A percentile compares a stretch with the other conserved stretches of the same genome.
Conservation (phyloP, 2,329 filamentous ascomycete genomes). For the Amauroascus niger region DNA sequence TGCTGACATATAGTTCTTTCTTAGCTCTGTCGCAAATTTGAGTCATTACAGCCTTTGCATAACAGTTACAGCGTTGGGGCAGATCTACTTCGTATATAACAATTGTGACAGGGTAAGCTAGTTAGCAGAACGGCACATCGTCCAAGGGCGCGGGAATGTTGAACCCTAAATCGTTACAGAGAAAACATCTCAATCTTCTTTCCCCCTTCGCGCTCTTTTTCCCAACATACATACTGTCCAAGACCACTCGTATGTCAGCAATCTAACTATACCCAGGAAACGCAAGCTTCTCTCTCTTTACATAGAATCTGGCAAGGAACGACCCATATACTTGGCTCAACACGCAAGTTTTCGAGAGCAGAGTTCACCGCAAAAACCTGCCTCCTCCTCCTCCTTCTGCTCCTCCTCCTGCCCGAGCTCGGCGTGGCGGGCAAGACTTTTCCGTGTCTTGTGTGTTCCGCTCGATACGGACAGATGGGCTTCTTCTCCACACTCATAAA, state of each 20-base stretch:
- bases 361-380: background rate
- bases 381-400: background rate
- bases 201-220: too few relatives aligned
- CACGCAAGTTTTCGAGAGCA: too few relatives aligned
- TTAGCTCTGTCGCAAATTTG: background rate
- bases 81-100: background rate
- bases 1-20: too few relatives aligned
- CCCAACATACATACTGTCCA: too few relatives aligned
- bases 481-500: conserved; percentile 6
- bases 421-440: conserved; percentile 10
- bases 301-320: too few relatives aligned
- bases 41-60: background rate
- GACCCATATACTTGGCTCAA: too few relatives aligned
- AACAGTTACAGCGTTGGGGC: background rate
- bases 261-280: too few relatives aligned
- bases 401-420: conserved; percentile 7
- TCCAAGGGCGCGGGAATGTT: background rate
- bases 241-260: too few relatives aligned
- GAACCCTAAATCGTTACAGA: conserved; percentile 2
- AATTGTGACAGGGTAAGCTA: background rate
- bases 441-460: conserved; percentile 7
- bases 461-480: conserved; percentile 3
- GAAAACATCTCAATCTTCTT: background rate
- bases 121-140: background rate
- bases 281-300: too few relatives aligned